A percentile compares a stretch with the other conserved stretches of the same genome.
Evolutionary conservation across 2,329 filamentous ascomycete genomes (phyloP).

Genomic region (Lasiodiplodia hormozganensis): DNA sequence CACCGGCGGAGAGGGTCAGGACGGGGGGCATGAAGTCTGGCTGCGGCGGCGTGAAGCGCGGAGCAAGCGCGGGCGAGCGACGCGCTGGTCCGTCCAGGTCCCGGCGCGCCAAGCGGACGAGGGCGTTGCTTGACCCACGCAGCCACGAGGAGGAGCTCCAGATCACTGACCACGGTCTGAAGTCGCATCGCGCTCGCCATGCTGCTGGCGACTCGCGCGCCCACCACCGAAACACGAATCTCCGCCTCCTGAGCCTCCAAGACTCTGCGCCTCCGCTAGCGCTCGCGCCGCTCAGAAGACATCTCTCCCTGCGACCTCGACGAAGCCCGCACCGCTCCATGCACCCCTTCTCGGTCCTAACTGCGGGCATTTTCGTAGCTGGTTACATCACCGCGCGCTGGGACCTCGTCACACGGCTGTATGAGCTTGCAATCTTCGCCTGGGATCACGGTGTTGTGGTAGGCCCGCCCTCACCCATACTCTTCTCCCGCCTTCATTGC

Average conservation of each 20-base stretch:
- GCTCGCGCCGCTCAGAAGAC: conserved; percentile 11
- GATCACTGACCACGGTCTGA: conserved; percentile 17
- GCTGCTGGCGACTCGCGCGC: conserved; percentile 25
- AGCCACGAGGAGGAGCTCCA: conserved; percentile 20
- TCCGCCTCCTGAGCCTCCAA: conserved; percentile 8
- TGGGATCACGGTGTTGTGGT: conserved; percentile 99
- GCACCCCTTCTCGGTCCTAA: conserved; percentile 97
- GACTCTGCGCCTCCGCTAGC: conserved; percentile 22
- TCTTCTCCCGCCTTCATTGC: not conserved
- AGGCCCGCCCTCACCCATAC: conserved; percentile 47
- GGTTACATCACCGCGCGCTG: conserved; percentile 99
- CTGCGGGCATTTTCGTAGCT: conserved; percentile 97
- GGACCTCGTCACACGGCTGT: conserved; percentile 95
- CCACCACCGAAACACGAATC: not conserved
- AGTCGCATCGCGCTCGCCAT: conserved; percentile 28
- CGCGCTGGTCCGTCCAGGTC: not conserved
- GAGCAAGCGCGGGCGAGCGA: conserved; percentile 6
- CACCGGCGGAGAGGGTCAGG: not conserved
- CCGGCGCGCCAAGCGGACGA: conserved; percentile 21
- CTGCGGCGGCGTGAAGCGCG: not conserved
- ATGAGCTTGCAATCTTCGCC: conserved; percentile 96
- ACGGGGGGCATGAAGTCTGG: not conserved
- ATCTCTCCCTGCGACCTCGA: conserved; percentile 7
- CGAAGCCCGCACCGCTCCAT: conserved; percentile 61
- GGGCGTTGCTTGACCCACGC: not conserved